phyloP scores from a whole-genome alignment of 805 yeast species.

The Wilhelminamyces savonicus region DNA sequence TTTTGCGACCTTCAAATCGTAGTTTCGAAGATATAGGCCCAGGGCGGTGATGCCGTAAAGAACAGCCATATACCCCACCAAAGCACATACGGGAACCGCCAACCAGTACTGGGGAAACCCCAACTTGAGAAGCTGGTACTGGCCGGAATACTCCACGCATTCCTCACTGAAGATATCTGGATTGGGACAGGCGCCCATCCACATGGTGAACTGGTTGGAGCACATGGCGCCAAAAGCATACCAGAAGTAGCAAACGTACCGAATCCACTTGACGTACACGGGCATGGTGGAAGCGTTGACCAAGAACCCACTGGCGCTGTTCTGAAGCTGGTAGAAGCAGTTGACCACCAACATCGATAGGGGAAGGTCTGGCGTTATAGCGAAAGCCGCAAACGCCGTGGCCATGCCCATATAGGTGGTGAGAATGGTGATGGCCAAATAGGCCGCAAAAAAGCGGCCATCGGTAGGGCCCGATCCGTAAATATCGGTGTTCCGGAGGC shows the following conservation, averaged over 20 bases:
- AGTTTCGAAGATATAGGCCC: slow-evolving; percentile 41
- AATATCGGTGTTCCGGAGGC: slow-evolving; percentile 37
- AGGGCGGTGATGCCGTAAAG: slow-evolving; percentile 45
- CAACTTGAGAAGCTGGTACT: slow-evolving; percentile 43
- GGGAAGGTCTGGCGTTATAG: slow-evolving; percentile 56
- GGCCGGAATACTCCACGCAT: slow-evolving; percentile 46
- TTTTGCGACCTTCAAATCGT: slow-evolving; percentile 47
- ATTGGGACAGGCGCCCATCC: slow-evolving; percentile 52
- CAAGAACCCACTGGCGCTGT: slow-evolving; percentile 77
- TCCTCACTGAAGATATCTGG: slow-evolving; percentile 24
- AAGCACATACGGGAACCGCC: slow-evolving; percentile 54
- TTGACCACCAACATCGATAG: slow-evolving; percentile 56
- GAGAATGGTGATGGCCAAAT: slow-evolving; percentile 53
- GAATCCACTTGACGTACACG: slow-evolving; percentile 81
- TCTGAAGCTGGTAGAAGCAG: slow-evolving; percentile 60
- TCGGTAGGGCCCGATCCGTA: slow-evolving; percentile 4
- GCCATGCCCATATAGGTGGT: slow-evolving; percentile 52
- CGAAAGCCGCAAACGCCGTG: slow-evolving; percentile 46
- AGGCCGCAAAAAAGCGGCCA: slow-evolving; percentile 45
- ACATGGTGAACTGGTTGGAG: slow-evolving; percentile 61
- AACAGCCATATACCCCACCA: slow-evolving; percentile 53
- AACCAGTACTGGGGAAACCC: slow-evolving; percentile 66
- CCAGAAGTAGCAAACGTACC: slow-evolving; percentile 71
- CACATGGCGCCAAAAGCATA: slow-evolving; percentile 66
- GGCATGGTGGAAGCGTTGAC: slow-evolving; percentile 71